Base-by-base conservation (phyloP, 108 stramenopile genomes). In the Pelagomonas calceolata region DNA sequence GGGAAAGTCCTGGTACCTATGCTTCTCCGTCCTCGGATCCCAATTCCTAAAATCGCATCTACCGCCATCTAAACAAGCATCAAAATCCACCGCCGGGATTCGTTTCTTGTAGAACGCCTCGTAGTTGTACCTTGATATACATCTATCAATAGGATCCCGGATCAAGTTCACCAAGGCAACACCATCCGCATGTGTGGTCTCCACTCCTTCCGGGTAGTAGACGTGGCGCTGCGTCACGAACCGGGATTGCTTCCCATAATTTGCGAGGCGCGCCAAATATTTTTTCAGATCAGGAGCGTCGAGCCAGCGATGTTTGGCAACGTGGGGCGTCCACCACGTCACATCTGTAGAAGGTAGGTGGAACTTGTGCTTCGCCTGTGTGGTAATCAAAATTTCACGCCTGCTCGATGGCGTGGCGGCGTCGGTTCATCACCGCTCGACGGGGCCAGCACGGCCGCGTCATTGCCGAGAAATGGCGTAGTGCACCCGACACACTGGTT, bases 161-260 rank as follows among this genome's bases (percentile, higher is more conserved):
- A 26, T 26, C 21, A 60, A 1, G 51, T 60, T 60, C 7, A 60
- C 10, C 21, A 60, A 26, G 7, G 3, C 51, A 1, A 60, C 51
- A 26, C 51, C 51, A 1, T 60, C 51, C 21, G 3, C 21, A 26
- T 60, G 51, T 1, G 51, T 26, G 51, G 1, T 1, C 51, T 3
- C 0, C 51, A 60, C 51, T n/a, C n/a, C n/a, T 17, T 60, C 51
- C 51, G 51, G 18, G 51, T 60, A 60, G 51, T 60, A 60, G 51
- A 60, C 51, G 51, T 60, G 51, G 51, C 51, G 51, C 51, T 60
- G 51, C 51, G 51, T 60, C 51, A 60, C 51, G 51, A 60, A 60
- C 21, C 51, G 51, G 7, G 21, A 17, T 26, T 1, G 10, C 51
- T 17, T 26, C 21, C 51, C 51, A 26, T 60, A 60, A 1, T 16